Evolutionary conservation across 345 rosid genomes (phyloP).

Genomic region (Salix brachista): DNA sequence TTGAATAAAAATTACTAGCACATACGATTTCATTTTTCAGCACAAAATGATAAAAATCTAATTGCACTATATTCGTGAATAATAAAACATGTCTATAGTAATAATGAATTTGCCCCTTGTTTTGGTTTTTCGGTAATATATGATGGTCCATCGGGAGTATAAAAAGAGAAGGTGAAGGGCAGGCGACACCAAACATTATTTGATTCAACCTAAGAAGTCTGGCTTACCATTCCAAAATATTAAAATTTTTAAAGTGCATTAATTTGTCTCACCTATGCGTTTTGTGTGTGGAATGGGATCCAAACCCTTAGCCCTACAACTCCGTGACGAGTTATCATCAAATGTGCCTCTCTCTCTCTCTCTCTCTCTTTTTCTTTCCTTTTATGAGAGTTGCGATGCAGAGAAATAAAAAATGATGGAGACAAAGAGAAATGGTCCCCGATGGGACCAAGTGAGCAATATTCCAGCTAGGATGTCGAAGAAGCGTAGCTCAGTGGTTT

Average conservation of each 20-base stretch:
- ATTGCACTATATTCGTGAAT: too few relatives aligned
- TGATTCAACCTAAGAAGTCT: neutral
- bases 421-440: neutral
- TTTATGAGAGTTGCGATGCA: neutral
- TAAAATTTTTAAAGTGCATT: neutral
- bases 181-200: neutral
- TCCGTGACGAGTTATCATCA: neutral
- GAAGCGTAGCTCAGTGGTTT: neutral
- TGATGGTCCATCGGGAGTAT: neutral
- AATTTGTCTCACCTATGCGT: neutral
- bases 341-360: neutral
- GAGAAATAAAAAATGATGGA: neutral
- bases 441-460: constrained; percentile 3
- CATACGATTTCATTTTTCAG: too few relatives aligned
- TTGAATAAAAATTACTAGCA: too few relatives aligned
- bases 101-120: too few relatives aligned
- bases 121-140: neutral
- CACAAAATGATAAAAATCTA: too few relatives aligned
- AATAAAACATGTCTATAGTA: too few relatives aligned
- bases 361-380: neutral
- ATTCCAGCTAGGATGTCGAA: constrained; percentile 12
- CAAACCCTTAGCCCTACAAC: neutral
- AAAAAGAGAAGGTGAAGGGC: neutral
- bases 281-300: neutral
- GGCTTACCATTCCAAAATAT: neutral